Evolutionary conservation across 176 grass and related monocot species (phyloP).

Genomic region (maize (Zea mays)): DNA sequence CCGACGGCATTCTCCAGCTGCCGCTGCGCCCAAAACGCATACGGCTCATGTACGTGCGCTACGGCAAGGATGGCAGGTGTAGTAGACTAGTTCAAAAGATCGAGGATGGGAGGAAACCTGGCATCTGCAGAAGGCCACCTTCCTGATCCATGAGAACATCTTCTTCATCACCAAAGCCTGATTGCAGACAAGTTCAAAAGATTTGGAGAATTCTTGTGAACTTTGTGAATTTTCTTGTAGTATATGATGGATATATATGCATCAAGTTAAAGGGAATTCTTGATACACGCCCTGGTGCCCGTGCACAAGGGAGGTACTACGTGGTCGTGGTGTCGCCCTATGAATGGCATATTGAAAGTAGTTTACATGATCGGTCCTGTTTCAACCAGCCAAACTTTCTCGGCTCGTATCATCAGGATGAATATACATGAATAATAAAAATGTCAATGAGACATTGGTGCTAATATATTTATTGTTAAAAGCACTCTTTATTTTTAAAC

Average conservation of each 20-base stretch:
- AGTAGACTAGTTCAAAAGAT: neutral
- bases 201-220: neutral
- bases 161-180: slow-evolving; percentile 39
- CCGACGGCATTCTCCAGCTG: slow-evolving; percentile 35
- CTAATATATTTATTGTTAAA: too few species aligned
- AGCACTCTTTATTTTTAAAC: too few species aligned
- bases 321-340: too few species aligned
- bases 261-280: neutral
- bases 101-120: slow-evolving; percentile 41
- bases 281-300: too few species aligned
- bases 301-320: too few species aligned
- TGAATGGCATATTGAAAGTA: too few species aligned
- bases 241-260: too few species aligned
- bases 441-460: too few species aligned
- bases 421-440: too few species aligned
- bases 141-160: slow-evolving; percentile 70
- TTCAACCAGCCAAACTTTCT: too few species aligned
- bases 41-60: neutral
- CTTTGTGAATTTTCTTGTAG: neutral
- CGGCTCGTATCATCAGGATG: too few species aligned
- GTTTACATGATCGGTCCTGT: too few species aligned
- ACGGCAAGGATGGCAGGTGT: neutral
- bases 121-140: slow-evolving; percentile 53
- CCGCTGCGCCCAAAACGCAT: neutral
- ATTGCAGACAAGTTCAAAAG: neutral